Evolutionary conservation across 2,329 filamentous ascomycete species (phyloP), one percentile per base, ranked within the genome.

Genomic region (Tolypocladium amazonense): DNA sequence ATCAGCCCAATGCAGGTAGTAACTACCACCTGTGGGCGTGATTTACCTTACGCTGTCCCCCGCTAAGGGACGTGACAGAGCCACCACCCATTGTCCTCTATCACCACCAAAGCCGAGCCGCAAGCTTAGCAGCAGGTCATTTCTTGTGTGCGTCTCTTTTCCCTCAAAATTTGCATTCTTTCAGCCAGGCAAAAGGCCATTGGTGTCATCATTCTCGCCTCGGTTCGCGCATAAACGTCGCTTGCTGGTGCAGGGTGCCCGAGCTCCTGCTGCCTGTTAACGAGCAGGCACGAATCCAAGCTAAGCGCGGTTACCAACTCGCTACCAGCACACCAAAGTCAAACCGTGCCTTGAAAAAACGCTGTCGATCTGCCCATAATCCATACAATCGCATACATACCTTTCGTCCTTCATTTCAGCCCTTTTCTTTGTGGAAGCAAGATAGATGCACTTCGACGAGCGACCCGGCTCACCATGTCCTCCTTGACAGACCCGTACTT

Each of bases 401-500:
- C 8, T 35, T n/a, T 30, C 18, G 20, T 30, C 50, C 12, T 14
- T 20, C 14, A 4, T n/a, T 20, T 53, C 30, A 8, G 30, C n/a
- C 20, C 9, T 27, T 3, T 14, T 11, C 30, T 30, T 30, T n/a
- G 30, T 9, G 38, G 27, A 27, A 15, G 11, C 56, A 23, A n/a
- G 4, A 11, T 60, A 37, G 55, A 54, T 57, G 58, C 45, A 39
- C 18, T 25, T 11, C 15, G 15, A 47, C 43, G n/a, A 35, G 23
- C 11, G 35, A 15, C 27, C 47, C 18, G 23, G 15, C 23, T 47
- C 35, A 18, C 25, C 50, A 43, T 39, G 45, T 20, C 39, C n/a
- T n/a, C n/a, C n/a, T n/a, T n/a, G 30, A 30, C 58, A 39, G 45
- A 50, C n/a, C 12, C 33, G 8, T 20, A 61, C 14, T 55, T 73